Conservation (phyloP, 208 protist genomes). For the Trypanosomatidae sp. region DNA sequence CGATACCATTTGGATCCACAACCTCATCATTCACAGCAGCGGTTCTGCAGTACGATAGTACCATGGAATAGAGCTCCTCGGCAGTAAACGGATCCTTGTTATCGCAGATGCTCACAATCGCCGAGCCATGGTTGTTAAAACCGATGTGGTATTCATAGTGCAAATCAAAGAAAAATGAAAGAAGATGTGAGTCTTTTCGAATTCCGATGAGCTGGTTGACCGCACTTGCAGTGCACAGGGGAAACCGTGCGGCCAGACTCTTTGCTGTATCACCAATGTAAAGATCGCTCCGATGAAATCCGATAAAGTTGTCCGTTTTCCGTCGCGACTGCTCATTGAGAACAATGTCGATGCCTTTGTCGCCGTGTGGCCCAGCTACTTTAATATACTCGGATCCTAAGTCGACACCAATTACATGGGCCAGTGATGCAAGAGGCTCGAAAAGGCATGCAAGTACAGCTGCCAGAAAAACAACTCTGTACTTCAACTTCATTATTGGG, state of each 20-base stretch:
- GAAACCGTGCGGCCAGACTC: slow-evolving; percentile 88
- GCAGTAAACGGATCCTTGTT: slow-evolving; percentile 59
- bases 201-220: slow-evolving; percentile 75
- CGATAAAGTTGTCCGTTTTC: slow-evolving; percentile 92
- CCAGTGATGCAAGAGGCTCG: slow-evolving; percentile 5
- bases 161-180: slow-evolving; percentile 23
- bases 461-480: neutral
- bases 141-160: slow-evolving; percentile 50
- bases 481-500: neutral
- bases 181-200: slow-evolving; percentile 40
- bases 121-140: slow-evolving; percentile 45
- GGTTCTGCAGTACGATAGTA: slow-evolving; percentile 68
- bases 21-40: slow-evolving; percentile 60
- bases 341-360: slow-evolving; percentile 89
- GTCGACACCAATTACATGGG: slow-evolving; percentile 84
- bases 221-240: slow-evolving; percentile 55
- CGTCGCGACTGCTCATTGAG: slow-evolving; percentile 94
- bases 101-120: slow-evolving; percentile 52
- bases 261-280: slow-evolving; percentile 90
- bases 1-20: slow-evolving; percentile 54
- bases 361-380: slow-evolving; percentile 64
- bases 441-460: slow-evolving; percentile 10
- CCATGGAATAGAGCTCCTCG: slow-evolving; percentile 89
- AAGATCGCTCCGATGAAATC: slow-evolving; percentile 87
- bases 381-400: slow-evolving; percentile 89